Evolutionary conservation across 75 land plant genomes (phyloP).

Genomic region (Cryptomeria japonica): DNA sequence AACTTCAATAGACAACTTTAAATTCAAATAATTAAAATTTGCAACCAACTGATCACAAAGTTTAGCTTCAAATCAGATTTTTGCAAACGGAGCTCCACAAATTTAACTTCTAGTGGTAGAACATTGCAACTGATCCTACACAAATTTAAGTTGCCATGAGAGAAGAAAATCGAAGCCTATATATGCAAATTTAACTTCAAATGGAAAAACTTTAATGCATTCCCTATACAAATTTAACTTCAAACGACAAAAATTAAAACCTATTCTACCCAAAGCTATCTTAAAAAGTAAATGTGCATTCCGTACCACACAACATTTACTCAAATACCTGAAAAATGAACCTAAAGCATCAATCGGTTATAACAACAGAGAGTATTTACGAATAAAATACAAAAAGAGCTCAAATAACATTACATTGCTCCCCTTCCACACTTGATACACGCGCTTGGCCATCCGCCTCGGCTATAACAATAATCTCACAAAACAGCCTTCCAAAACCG

Average conservation of each 20-base stretch:
- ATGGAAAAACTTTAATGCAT: background rate
- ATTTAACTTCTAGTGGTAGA: background rate
- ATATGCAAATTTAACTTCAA: background rate
- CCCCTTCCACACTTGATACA: conserved; percentile 52
- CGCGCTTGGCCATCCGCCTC: conserved; percentile 30
- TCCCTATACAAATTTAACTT: background rate
- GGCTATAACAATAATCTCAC: background rate
- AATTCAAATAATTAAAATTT: background rate
- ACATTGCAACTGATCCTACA: background rate
- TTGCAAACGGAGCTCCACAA: background rate
- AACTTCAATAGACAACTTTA: too few relatives aligned
- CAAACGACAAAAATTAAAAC: background rate
- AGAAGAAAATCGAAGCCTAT: background rate
- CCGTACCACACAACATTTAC: background rate
- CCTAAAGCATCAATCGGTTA: background rate
- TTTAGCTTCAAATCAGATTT: too few relatives aligned
- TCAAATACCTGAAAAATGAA: background rate
- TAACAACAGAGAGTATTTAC: background rate
- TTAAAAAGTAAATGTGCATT: background rate
- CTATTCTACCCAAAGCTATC: background rate
- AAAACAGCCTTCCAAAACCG: background rate
- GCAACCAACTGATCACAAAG: background rate
- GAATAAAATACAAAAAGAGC: conserved; percentile 8
- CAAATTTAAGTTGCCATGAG: background rate
- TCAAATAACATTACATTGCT: conserved; percentile 38